A percentile compares a stretch with the other conserved stretches of the same genome.
Evolutionary conservation across 805 yeast species (phyloP).

Genomic region (Cyberlindnera lachancei): DNA sequence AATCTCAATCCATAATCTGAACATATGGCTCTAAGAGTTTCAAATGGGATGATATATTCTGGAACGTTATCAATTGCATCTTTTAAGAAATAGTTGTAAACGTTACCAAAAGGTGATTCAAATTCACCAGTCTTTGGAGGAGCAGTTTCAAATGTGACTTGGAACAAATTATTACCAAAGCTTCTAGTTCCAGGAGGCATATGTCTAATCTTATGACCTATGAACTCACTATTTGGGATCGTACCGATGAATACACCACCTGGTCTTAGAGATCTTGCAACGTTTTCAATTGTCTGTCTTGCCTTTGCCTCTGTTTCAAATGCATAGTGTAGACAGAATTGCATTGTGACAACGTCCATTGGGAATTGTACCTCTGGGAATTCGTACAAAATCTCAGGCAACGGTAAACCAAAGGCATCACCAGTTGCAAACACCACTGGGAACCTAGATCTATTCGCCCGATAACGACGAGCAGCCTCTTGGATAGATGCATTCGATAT

Average conservation of each 20-base stretch:
- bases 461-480: constrained; percentile 76
- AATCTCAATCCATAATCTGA: constrained; percentile 74
- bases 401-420: constrained; percentile 71
- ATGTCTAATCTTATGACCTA: constrained; percentile 55
- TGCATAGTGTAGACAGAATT: constrained; percentile 92
- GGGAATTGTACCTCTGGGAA: constrained; percentile 68
- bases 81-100: constrained; percentile 70
- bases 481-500: constrained; percentile 81
- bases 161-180: constrained; percentile 84
- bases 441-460: constrained; percentile 48
- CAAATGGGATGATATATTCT: constrained; percentile 94
- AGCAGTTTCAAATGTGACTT: constrained; percentile 69
- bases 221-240: constrained; percentile 84
- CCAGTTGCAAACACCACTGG: constrained; percentile 86
- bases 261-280: constrained; percentile 61
- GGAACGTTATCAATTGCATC: constrained; percentile 98
- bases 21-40: constrained; percentile 73
- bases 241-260: constrained; percentile 94
- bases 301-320: constrained; percentile 81
- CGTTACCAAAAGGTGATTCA: constrained; percentile 72
- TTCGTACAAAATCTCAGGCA: constrained; percentile 60
- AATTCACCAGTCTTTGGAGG: constrained; percentile 75
- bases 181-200: constrained; percentile 43
- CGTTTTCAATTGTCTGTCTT: constrained; percentile 62
- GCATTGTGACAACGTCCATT: constrained; percentile 82